Percentiles rank a stretch among this genome's conserved stretches.
Evolutionary conservation across 192 early-diverging fungal genomes (phyloP).

Genomic region (Coemansia sp.): DNA sequence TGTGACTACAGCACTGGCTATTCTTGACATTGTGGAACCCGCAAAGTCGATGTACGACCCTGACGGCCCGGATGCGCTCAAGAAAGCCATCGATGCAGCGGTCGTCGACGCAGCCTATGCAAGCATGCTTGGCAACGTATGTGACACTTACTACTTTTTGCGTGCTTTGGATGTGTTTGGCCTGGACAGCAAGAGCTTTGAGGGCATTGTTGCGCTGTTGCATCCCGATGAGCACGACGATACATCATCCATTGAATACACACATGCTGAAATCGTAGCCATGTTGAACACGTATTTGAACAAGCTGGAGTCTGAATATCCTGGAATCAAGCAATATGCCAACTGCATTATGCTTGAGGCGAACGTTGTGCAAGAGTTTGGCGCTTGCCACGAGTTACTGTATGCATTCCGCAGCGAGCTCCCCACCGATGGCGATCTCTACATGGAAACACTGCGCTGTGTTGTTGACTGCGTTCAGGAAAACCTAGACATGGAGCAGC

Average conservation of each 20-base stretch:
- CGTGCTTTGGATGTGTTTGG: conserved; percentile 32
- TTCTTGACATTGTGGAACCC: conserved; percentile 18
- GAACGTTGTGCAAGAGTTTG: conserved; percentile 45
- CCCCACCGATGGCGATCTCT: conserved; percentile 38
- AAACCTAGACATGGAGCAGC: conserved; percentile 23
- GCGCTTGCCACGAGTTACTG: conserved; percentile 29
- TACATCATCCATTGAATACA: conserved; percentile 11
- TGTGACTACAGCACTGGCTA: conserved; percentile 16
- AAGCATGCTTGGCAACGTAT: conserved; percentile 27
- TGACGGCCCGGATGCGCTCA: conserved; percentile 28
- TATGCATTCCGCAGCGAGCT: conserved; percentile 39
- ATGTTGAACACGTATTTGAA: conserved; percentile 31
- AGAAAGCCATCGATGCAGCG: conserved; percentile 29
- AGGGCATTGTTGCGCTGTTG: conserved; percentile 29
- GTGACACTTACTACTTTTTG: conserved; percentile 48
- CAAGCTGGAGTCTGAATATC: conserved; percentile 33
- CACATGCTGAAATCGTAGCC: conserved; percentile 27
- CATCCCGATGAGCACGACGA: conserved; percentile 13
- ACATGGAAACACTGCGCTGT: conserved; percentile 40
- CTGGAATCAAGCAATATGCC: conserved; percentile 43
- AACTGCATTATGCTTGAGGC: conserved; percentile 45
- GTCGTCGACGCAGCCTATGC: conserved; percentile 16
- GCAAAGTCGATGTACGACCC: conserved; percentile 28
- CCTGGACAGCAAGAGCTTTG: conserved; percentile 27
- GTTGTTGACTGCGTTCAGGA: conserved; percentile 28